These are phyloP conservation scores for Pavlovales sp. DNA, from an alignment of 208 protist genomes.

Conservation along the genomic window DNA sequence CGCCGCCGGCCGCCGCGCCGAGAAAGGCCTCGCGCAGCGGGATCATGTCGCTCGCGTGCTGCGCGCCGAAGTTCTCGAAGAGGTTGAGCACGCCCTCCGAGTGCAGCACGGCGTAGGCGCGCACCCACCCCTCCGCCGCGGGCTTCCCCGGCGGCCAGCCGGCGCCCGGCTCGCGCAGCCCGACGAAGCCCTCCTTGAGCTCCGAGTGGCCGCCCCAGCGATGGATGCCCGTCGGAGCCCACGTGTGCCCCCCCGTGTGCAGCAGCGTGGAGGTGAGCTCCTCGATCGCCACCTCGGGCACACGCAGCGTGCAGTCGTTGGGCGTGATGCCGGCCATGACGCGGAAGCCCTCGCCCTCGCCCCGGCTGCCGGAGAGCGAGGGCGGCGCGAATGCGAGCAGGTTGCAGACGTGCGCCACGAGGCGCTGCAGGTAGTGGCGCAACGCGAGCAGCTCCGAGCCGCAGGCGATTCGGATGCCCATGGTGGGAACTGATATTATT, in stretches of 20 bases:
- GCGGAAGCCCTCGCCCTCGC: no score
- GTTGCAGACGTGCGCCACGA: background rate
- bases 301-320: no score
- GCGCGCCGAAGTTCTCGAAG: background rate
- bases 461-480: background rate
- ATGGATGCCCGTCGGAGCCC: background rate
- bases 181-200: background rate
- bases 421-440: background rate
- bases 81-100: background rate
- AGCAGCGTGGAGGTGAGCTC: background rate
- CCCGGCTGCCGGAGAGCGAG: no score
- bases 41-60: background rate
- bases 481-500: no score
- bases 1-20: background rate
- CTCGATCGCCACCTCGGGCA: background rate
- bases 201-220: background rate
- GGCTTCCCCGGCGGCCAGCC: no score
- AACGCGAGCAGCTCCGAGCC: background rate
- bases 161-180: background rate
- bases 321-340: no score
- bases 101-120: background rate
- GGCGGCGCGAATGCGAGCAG: no score
- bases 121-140: background rate
- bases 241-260: background rate
- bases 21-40: background rate